Evolutionary conservation across 2,329 filamentous ascomycete species (phyloP).

Genomic region (Penicillium sp.): DNA sequence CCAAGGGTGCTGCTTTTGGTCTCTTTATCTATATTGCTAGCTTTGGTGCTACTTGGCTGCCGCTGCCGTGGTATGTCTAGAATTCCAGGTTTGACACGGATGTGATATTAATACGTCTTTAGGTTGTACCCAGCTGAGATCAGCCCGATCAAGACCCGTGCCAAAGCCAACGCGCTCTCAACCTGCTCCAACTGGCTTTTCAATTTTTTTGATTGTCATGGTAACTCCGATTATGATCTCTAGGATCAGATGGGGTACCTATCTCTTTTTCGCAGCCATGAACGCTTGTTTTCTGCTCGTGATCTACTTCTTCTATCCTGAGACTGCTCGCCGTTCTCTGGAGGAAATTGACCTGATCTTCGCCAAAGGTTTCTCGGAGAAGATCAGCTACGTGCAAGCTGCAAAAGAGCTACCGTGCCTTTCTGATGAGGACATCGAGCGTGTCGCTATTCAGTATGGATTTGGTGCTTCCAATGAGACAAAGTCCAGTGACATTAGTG

Average conservation of each 20-base stretch:
- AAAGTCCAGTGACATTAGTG: no score
- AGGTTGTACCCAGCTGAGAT: constrained; percentile 51
- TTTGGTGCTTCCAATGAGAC: constrained; percentile 5
- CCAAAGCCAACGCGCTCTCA: constrained; percentile 56
- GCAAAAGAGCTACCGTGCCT: constrained; percentile 36
- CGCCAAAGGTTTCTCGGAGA: constrained; percentile 45
- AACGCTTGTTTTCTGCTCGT: constrained; percentile 51
- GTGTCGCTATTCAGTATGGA: constrained; percentile 36
- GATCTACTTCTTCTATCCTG: constrained; percentile 57
- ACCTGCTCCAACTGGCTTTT: constrained; percentile 58
- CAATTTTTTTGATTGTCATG: constrained; percentile 57
- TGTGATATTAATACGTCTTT: no score
- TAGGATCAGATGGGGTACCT: constrained; percentile 43
- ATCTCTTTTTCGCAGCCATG: constrained; percentile 46
- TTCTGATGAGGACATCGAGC: constrained; percentile 36
- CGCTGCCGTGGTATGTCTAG: constrained; percentile 53
- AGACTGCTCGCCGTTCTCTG: constrained; percentile 47
- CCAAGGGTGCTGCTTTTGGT: constrained; percentile 53
- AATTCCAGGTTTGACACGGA: no score
- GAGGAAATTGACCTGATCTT: constrained; percentile 49
- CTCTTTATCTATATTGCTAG: constrained; percentile 69
- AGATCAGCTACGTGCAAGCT: constrained; percentile 41
- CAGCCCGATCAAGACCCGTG: constrained; percentile 56
- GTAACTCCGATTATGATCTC: constrained; percentile 46
- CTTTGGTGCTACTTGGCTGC: constrained; percentile 65